These are phyloP conservation scores for Venturia aucupariae DNA, from an alignment of 2,329 filamentous ascomycete genomes.

Conservation along the genomic window DNA sequence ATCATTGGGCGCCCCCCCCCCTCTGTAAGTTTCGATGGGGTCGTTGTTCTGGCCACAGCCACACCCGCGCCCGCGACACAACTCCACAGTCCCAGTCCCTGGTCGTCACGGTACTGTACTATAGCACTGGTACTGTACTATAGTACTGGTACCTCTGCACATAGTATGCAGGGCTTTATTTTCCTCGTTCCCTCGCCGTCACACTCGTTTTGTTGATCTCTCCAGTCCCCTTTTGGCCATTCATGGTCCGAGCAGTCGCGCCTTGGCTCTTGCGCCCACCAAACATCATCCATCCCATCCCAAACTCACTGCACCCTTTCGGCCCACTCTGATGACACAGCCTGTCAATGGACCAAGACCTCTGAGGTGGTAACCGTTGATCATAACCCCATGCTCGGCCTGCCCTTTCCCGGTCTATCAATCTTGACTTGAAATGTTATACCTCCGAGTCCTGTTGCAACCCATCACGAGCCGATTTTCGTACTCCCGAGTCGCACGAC, in stretches of 20 bases:
- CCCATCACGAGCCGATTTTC: conserved; percentile 1
- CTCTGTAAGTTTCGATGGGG: neutral
- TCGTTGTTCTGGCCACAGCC: conserved; percentile 3
- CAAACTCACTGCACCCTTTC: neutral
- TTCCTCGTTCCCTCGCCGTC: conserved; percentile 7
- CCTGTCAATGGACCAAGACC: neutral
- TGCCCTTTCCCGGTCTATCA: neutral
- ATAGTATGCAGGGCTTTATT: conserved; percentile 6
- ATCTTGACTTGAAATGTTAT: neutral
- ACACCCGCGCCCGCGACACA: neutral
- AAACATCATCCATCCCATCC: neutral
- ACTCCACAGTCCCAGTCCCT: conserved; percentile 1
- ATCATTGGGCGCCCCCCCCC: too few species aligned
- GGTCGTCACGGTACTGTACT: too few species aligned
- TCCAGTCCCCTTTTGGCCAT: conserved; percentile 4
- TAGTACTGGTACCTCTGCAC: too few species aligned
- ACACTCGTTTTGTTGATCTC: neutral
- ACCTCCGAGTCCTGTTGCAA: neutral
- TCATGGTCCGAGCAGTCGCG: conserved; percentile 5
- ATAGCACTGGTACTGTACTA: too few species aligned
- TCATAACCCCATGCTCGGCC: neutral
- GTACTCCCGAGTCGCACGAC: neutral
- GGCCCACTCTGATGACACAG: neutral
- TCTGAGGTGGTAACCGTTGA: neutral
- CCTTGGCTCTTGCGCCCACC: neutral